Evolutionary conservation across 2,329 filamentous ascomycete genomes (phyloP).

Genomic region (Hymenoscyphus fraxineus): DNA sequence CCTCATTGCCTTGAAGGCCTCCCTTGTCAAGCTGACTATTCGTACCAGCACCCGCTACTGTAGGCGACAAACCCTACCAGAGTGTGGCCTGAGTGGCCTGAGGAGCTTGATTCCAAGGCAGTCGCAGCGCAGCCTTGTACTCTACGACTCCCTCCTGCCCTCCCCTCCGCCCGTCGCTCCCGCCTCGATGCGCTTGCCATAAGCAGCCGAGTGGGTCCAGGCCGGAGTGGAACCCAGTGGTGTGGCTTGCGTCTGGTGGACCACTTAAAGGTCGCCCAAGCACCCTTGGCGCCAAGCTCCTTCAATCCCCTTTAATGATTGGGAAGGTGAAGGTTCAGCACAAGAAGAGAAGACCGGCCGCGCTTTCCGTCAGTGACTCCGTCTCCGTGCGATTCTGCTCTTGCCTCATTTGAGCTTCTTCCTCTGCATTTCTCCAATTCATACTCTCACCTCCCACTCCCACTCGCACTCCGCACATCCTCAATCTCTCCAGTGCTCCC

Average conservation of each 20-base stretch:
- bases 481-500: conserved; percentile 6
- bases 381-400: background rate
- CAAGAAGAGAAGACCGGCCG: conserved; percentile 1
- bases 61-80: too few species aligned
- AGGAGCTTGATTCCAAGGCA: too few species aligned
- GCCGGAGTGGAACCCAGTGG: background rate
- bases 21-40: too few species aligned
- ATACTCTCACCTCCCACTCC: background rate
- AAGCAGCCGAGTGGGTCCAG: too few species aligned
- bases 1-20: too few species aligned
- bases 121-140: too few species aligned
- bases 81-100: too few species aligned
- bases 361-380: background rate
- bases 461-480: background rate
- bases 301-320: background rate
- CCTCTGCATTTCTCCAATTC: background rate
- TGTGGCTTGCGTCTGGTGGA: background rate
- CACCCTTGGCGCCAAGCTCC: background rate
- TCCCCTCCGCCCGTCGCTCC: too few species aligned
- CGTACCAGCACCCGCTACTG: too few species aligned
- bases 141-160: too few species aligned
- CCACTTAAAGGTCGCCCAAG: too few species aligned
- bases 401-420: background rate
- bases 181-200: too few species aligned
- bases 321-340: background rate